Evolutionary conservation across 345 rosid genomes (phyloP), one percentile per base, ranked within the genome.

Genomic region (Triadica sebifera): DNA sequence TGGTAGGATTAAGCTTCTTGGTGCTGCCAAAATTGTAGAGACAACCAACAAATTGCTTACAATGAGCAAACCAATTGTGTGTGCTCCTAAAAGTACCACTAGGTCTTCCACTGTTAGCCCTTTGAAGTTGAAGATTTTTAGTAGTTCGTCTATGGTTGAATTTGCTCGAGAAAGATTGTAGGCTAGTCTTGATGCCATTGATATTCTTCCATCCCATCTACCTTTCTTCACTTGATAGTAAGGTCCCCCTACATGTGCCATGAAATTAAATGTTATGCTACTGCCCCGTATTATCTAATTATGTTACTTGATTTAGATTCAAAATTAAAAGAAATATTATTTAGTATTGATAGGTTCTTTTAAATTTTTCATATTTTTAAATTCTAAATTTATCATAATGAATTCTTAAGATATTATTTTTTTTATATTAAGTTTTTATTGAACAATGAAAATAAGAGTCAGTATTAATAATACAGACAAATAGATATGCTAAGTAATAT

Each of bases 1-100:
- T 70, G 22, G 65, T 25, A 17, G 94, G 88, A 75, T 93, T 93
- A 8, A 96, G 93, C 29, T 70, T 70, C 61, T 82, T 87, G 0
- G 90, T 85, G 76, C 94, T 88, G 17, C 70, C 80, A 75, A 67
- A 87, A 77, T 87, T 69, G 67, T 94, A 91, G 69, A 94, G 88
- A 10, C 98, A 79, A 68, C 57, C 60, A n/a, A 71, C 43, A 77
- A 94, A 91, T 17, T 86, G 83, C 53, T 78, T 59, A 67, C 97
- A 93, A 65, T 91, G 97, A 0, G 97, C 90, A 24, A 90, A 93
- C 3, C 98, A 38, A 93, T 90, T 0, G 98, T 91, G 80, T 91
- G 98, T 0, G 90, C 93, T 0, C 94, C 97, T 0, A 97, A 90
- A 46, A 94, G 93, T 34, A 86, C 88, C 2, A 94, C 96, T 45